A percentile compares a stretch with the other conserved stretches of the same genome.
Evolutionary conservation across 768 basidiomycete genomes (phyloP).

Genomic region (Multifurca ochricompacta): DNA sequence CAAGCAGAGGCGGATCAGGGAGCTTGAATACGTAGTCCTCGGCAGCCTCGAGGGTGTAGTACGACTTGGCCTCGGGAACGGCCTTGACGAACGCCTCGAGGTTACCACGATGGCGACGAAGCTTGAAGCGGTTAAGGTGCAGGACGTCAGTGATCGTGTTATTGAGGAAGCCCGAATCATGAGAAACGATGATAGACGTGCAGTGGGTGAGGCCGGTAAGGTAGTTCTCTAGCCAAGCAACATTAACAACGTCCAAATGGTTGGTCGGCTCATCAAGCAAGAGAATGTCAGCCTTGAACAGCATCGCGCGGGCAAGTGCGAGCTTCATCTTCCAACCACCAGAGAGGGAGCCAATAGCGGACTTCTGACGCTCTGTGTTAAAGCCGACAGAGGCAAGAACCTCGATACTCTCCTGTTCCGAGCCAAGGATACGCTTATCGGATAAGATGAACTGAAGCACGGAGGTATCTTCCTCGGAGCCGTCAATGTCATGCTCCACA

Average conservation of each 20-base stretch:
- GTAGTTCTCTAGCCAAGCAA: conserved; percentile 96
- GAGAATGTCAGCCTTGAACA: conserved; percentile 97
- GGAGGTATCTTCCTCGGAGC: conserved; percentile 85
- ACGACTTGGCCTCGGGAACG: conserved; percentile 95
- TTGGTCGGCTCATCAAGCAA: conserved; percentile 96
- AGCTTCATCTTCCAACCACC: conserved; percentile 99
- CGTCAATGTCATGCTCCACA: conserved; percentile 98
- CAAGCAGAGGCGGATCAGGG: conserved; percentile 91
- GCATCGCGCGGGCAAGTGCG: conserved; percentile 91
- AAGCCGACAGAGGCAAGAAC: conserved; percentile 91
- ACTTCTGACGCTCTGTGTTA: conserved; percentile 75
- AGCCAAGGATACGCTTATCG: conserved; percentile 75
- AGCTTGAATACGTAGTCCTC: conserved; percentile 99
- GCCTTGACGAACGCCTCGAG: conserved; percentile 89
- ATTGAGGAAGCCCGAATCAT: conserved; percentile 97
- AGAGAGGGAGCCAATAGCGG: conserved; percentile 83
- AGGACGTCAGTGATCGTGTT: conserved; percentile 97
- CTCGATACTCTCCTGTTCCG: conserved; percentile 61
- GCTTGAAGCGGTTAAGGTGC: conserved; percentile 97
- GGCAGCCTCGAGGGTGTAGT: conserved; percentile 91
- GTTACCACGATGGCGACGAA: conserved; percentile 92
- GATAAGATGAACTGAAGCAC: conserved; percentile 81
- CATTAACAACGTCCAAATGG: conserved; percentile 94
- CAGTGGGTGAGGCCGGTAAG: conserved; percentile 79
- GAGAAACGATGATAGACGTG: conserved; percentile 97